Evolutionary conservation across 352 stramenopile species (phyloP), one percentile per base, ranked within the genome.

Genomic region (Phytophthora kernoviae): DNA sequence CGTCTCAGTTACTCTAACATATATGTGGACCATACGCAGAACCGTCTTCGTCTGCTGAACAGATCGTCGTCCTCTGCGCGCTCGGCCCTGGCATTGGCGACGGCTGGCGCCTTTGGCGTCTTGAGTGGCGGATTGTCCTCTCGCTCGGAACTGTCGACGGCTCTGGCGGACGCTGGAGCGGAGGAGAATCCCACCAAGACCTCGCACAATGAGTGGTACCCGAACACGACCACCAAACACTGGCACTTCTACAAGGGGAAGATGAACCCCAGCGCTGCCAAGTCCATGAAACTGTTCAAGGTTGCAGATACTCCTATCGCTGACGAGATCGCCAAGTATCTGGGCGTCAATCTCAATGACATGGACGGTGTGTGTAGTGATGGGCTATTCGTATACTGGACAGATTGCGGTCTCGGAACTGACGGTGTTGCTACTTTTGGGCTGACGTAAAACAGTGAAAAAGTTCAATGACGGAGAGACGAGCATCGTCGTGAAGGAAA

Each of bases 281-380:
- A 94, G 70, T 89, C 82, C 53, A 81, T 95, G 65, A 92, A 91
- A 75, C 75, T 95, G n/a, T 95, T 95, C 68, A 94, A 94, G 78
- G 91, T 84, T 64, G 81, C 83, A 12, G 87, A 94, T 21, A 94
- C 84, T 56, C 87, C 87, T 26, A 92, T 95, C 57, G 87, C 87
- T 4, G 83, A 94, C 55, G 87, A 95, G 58, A 94, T 95, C 45
- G 87, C 87, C 22, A 54, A 47, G 10, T 95, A 95, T 61, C 70
- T 95, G 33, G 87, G 87, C 46, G 82, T 96, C 15, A 52, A 81
- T 30, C 65, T 96, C 22, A 91, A 92, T 66, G 69, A 88, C 26
- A 93, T 96, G 84, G 52, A 81, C 45, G 37, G 37, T 43, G 15
- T 21, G 37, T 72, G 75, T 81, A 36, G 30, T 58, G 30, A 27